Evolutionary conservation across 2,329 filamentous ascomycete genomes (phyloP), one percentile per base, ranked within the genome.

Genomic region (Verticillium nonalfalfae): DNA sequence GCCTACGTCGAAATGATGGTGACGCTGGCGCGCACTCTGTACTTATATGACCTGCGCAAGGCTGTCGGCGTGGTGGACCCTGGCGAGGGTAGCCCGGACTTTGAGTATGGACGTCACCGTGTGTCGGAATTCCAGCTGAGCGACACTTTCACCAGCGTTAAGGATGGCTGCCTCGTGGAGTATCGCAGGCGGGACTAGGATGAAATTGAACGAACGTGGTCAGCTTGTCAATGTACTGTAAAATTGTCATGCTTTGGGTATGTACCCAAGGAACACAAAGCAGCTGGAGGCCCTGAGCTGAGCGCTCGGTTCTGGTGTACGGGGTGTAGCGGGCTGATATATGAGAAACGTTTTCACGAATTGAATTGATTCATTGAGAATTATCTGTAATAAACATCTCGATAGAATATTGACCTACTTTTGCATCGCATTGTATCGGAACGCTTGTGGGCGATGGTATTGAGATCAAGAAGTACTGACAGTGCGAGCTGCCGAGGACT

Each of bases 121-220:
- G 70, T 69, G 18, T 75, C 70, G 1, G 90, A 92, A 78, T 90
- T 87, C 72, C 89, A 91, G 77, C 76, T 91, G 61, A 75, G 82
- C 59, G 90, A 93, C 71, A 88, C 85, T 18, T 92, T 93, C 73
- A 90, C 89, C 36, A 90, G 87, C 67, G 78, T 83, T 67, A 93
- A 91, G 77, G 82, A 89, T 68, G 90, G 90, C 0, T 86, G 87
- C 1, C 79, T 90, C 75, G 77, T 91, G 61, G 84, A 90, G 75
- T 88, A 89, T 68, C 71, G 76, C 68, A 75, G 64, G 65, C 68
- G 71, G 58, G 65, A 63, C 33, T 66, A 52, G 63, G 58, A 62
- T 35, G 36, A 34, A 45, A 26, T 26, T 55, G 45, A 21, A 11
- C 7, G 13, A n/a, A 58, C 34, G 26, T 31, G 26, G 26, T 31